phyloP scores from a whole-genome alignment of 306 rosid genomes.

The Pyrus communis region DNA sequence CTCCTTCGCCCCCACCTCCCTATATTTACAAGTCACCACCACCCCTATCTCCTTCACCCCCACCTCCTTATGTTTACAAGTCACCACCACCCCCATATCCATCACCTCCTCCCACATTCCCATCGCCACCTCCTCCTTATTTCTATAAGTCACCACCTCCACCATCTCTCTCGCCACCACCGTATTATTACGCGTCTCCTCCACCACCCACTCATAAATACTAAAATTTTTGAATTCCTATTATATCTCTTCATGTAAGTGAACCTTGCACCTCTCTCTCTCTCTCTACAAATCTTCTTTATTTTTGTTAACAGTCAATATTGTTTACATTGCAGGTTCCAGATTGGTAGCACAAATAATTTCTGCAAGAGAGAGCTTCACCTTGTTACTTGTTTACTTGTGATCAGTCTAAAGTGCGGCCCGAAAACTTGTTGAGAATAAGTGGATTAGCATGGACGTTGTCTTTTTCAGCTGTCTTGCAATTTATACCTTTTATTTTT shows the following conservation, averaged over 20 bases:
- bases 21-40: background rate
- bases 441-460: background rate
- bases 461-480: background rate
- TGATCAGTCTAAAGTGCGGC: background rate
- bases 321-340: constrained; percentile 1
- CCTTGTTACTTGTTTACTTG: background rate
- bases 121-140: background rate
- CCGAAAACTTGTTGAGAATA: background rate
- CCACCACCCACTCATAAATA: constrained; percentile 11
- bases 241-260: constrained; percentile 7
- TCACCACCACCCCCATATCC: background rate
- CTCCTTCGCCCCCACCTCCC: background rate
- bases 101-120: background rate
- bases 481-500: background rate
- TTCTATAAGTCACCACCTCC: too few species aligned
- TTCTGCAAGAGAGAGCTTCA: background rate
- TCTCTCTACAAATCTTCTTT: too few species aligned
- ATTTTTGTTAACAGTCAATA: background rate
- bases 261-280: background rate
- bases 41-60: background rate
- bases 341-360: background rate
- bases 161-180: too few species aligned
- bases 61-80: background rate
- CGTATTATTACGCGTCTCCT: constrained; percentile 3
- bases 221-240: background rate